These are phyloP conservation scores for Nemania bipapillata DNA, from an alignment of 2,329 filamentous ascomycete species.

Conservation along the genomic window DNA sequence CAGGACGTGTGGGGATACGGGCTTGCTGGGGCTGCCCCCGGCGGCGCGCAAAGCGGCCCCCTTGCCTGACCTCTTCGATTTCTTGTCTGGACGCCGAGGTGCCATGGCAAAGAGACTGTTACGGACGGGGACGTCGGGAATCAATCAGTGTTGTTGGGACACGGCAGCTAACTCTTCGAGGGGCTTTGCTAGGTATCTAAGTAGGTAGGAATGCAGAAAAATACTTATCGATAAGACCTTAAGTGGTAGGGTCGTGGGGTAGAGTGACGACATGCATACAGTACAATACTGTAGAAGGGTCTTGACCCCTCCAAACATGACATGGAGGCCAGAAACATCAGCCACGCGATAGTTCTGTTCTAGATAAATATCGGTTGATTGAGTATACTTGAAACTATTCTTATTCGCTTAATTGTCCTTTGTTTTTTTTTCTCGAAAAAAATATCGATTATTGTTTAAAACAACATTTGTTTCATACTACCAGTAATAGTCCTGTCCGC, in stretches of 20 bases:
- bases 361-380: no score
- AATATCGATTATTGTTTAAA: no score
- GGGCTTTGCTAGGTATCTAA: constrained; percentile 17
- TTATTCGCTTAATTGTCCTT: no score
- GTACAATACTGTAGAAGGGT: no score
- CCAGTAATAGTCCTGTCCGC: no score
- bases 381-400: no score
- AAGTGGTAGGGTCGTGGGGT: neutral
- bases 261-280: constrained; percentile 7
- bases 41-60: constrained; percentile 43
- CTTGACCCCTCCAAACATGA: neutral
- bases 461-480: no score
- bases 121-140: constrained; percentile 16
- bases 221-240: constrained; percentile 40
- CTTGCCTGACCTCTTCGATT: constrained; percentile 49
- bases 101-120: constrained; percentile 44
- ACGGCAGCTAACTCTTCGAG: neutral
- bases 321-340: neutral
- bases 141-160: constrained; percentile 15
- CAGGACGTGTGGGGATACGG: constrained; percentile 49
- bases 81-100: constrained; percentile 51
- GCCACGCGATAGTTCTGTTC: neutral
- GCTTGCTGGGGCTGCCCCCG: constrained; percentile 38
- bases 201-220: constrained; percentile 39
- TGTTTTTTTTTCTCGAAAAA: no score